Evolutionary conservation across 2,329 filamentous ascomycete species (phyloP), one percentile per base, ranked within the genome.

Genomic region (Aspergillus calidoustus): DNA sequence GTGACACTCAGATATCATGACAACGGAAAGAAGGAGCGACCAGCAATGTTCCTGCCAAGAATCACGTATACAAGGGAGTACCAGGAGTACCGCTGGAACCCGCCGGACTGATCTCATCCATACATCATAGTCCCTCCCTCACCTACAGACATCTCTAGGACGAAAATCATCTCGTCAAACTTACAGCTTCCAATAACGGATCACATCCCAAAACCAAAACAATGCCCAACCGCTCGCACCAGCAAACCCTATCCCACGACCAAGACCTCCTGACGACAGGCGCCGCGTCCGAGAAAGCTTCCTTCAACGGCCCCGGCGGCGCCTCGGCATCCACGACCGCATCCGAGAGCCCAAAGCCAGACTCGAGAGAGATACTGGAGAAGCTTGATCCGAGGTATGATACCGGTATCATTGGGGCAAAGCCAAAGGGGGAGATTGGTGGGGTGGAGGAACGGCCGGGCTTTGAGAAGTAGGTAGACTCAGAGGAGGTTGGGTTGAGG

Each of bases 291-390:
- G 34, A 41, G 11, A 41, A 41, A 15, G 2, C 34, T 11, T 41
- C 34, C 11, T 41, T 41, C 34, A 41, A 41, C 34, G 34, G 34
- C 11, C 34, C 34, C 34, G 34, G 34, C 13, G 34, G 34, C 34
- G 34, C 34, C 8, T 41, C 34, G 11, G 34, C 9, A 15, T 2
- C 34, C 15, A 41, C 34, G 15, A 38, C 34, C 9, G 11, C 34
- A 70, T 66, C 69, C 71, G 13, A 54, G 54, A 28, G 49, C 64
- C 25, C 46, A 55, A 48, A 58, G 54, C 19, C 7, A 5, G 50
- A 60, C 61, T 11, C 61, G 34, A 15, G 11, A 8, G 15, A 41
- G 34, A 13, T 41, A 15, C 11, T 41, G 34, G 13, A 41, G 11
- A 41, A 41, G 15, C 34, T 41, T 15, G 34, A 41, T 15, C 34